Conservation (phyloP, 495 filamentous ascomycete species). For the Hapsidospora chrysogenum region DNA sequence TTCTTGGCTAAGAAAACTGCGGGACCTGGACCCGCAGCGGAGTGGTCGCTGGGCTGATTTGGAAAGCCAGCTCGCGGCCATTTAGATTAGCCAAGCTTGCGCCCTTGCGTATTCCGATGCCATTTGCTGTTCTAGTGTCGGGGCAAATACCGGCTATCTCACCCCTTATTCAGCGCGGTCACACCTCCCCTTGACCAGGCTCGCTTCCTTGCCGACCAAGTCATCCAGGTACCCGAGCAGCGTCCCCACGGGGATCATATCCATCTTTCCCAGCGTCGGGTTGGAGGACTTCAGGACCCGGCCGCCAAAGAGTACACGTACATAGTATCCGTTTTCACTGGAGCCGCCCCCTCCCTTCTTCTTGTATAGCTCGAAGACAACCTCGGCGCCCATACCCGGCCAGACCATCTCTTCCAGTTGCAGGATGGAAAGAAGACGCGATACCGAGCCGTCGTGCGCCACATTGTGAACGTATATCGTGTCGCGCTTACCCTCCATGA, state of each 20-base stretch:
- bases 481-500: conserved; percentile 15
- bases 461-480: conserved; percentile 48
- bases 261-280: conserved; percentile 38
- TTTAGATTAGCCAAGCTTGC: no score
- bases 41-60: conserved; percentile 51
- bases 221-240: conserved; percentile 48
- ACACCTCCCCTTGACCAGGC: conserved; percentile 15
- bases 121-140: no score
- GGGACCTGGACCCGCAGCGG: conserved; percentile 52
- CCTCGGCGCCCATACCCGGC: conserved; percentile 56
- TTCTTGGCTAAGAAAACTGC: conserved; percentile 46
- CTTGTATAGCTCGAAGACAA: conserved; percentile 49
- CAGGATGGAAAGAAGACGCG: conserved; percentile 41
- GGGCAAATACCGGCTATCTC: no score
- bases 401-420: conserved; percentile 54
- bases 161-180: no score
- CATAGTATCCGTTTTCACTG: conserved; percentile 15
- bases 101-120: neutral
- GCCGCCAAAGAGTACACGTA: conserved; percentile 49
- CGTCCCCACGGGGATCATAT: conserved; percentile 42
- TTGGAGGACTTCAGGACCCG: conserved; percentile 38
- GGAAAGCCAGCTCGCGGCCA: conserved; percentile 18
- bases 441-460: conserved; percentile 52
- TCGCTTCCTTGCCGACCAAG: conserved; percentile 35
- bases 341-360: conserved; percentile 5